These are phyloP conservation scores for Fusarium devonianum DNA, from an alignment of 2,329 filamentous ascomycete species.

Conservation along the genomic window DNA sequence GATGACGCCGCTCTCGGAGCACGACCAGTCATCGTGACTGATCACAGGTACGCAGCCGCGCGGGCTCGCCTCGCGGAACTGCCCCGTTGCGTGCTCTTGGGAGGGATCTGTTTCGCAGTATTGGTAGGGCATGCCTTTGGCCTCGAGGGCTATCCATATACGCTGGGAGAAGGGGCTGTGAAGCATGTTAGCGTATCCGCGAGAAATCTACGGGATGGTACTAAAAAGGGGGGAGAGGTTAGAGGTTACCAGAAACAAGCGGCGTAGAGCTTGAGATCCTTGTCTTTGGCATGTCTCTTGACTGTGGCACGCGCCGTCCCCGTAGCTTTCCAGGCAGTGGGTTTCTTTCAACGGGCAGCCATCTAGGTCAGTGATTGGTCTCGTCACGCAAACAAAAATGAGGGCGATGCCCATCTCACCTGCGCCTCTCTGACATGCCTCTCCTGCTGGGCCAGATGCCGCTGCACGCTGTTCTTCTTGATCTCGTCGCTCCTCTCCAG, in stretches of 20 bases:
- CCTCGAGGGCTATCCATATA: slow-evolving; percentile 87
- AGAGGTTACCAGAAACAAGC: slow-evolving; percentile 84
- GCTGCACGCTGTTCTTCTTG: slow-evolving; percentile 80
- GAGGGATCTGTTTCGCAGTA: slow-evolving; percentile 88
- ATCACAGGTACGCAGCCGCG: slow-evolving; percentile 79
- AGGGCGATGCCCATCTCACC: slow-evolving; percentile 24
- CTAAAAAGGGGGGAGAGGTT: too few relatives aligned
- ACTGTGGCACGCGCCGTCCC: slow-evolving; percentile 74
- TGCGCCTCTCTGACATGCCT: slow-evolving; percentile 67
- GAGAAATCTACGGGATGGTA: too few relatives aligned
- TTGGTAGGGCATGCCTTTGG: slow-evolving; percentile 80
- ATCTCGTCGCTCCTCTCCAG: slow-evolving; percentile 78
- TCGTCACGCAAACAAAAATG: too few relatives aligned
- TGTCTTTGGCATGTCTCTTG: slow-evolving; percentile 72
- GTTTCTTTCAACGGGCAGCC: slow-evolving; percentile 62
- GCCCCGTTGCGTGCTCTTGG: slow-evolving; percentile 64
- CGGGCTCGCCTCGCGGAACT: slow-evolving; percentile 76
- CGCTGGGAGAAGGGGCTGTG: slow-evolving; percentile 81
- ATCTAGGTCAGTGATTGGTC: background rate
- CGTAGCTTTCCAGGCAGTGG: slow-evolving; percentile 74
- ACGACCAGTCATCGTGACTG: slow-evolving; percentile 80
- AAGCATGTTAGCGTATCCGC: slow-evolving; percentile 2
- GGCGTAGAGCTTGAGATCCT: slow-evolving; percentile 78
- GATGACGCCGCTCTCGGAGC: slow-evolving; percentile 81
- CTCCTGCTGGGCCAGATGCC: slow-evolving; percentile 68